Conservation (phyloP, 768 basidiomycete genomes). For the Suillus clintonianus region DNA sequence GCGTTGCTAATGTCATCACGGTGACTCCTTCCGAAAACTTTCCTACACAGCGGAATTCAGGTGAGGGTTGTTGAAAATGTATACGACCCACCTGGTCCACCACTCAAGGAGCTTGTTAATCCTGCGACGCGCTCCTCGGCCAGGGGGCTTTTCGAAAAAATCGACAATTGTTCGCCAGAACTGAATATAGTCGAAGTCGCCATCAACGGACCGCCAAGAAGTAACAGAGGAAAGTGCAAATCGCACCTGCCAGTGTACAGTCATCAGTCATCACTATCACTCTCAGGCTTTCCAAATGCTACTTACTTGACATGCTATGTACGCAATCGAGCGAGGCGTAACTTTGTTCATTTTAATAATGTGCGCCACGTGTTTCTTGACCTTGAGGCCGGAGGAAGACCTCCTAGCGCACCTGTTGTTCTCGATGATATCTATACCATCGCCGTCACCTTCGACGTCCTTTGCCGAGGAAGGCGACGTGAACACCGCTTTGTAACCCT, state of each 20-base stretch:
- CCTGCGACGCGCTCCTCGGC: not conserved
- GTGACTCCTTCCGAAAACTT: not conserved
- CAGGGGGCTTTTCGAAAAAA: slow-evolving; percentile 23
- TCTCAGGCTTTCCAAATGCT: not conserved
- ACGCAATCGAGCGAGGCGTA: slow-evolving; percentile 19
- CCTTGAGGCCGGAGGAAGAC: not conserved
- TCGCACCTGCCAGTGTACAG: slow-evolving; percentile 6
- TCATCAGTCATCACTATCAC: too few species aligned
- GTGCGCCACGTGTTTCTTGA: slow-evolving; percentile 6
- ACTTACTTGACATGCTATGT: slow-evolving; percentile 22
- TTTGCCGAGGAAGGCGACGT: slow-evolving; percentile 14
- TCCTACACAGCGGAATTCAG: not conserved
- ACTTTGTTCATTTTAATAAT: slow-evolving; percentile 5
- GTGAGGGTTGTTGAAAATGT: not conserved
- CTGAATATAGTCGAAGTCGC: slow-evolving; percentile 17
- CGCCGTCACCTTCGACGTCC: not conserved
- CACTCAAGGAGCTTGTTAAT: not conserved
- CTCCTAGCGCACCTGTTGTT: not conserved
- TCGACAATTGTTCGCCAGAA: slow-evolving; percentile 27
- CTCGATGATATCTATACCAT: not conserved
- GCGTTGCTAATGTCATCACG: not conserved
- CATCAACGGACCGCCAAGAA: slow-evolving; percentile 13
- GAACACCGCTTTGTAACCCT: slow-evolving; percentile 15
- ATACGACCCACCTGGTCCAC: slow-evolving; percentile 1
- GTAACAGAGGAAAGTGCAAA: slow-evolving; percentile 12